phyloP scores from a whole-genome alignment of 345 rosid genomes.

The Acer yangbiense region DNA sequence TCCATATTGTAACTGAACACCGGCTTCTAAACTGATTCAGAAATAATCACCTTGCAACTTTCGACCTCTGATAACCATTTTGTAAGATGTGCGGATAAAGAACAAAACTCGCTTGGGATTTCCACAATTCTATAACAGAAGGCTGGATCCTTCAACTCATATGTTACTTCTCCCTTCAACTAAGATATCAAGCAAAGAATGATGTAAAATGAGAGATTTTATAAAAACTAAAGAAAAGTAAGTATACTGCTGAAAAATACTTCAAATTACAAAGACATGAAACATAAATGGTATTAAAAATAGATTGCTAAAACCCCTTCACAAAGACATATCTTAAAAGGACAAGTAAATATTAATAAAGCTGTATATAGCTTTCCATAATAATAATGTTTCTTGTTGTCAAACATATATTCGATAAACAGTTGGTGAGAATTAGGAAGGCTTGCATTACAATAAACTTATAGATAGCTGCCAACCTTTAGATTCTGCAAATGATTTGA shows the following conservation, averaged over 20 bases:
- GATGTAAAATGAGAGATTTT: conserved; percentile 17
- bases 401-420: not conserved
- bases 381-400: not conserved
- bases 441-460: not conserved
- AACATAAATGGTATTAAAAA: not conserved
- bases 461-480: conserved; percentile 51
- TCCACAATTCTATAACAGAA: conserved; percentile 64
- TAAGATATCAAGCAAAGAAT: conserved; percentile 34
- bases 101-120: conserved; percentile 63
- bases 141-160: conserved; percentile 78
- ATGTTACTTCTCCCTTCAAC: conserved; percentile 85
- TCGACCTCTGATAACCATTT: conserved; percentile 85
- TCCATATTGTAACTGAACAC: not conserved
- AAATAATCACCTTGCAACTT: conserved; percentile 62
- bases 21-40: conserved; percentile 20
- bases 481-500: conserved; percentile 65
- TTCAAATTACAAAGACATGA: not conserved
- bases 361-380: not conserved
- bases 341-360: not conserved
- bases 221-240: not conserved
- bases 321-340: not conserved
- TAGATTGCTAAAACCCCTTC: not conserved
- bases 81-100: conserved; percentile 61
- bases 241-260: not conserved
- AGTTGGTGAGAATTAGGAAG: not conserved